Percentiles rank a stretch among this genome's conserved stretches.
phyloP scores from a whole-genome alignment of 768 basidiomycete species.

The Artomyces pyxidatus region DNA sequence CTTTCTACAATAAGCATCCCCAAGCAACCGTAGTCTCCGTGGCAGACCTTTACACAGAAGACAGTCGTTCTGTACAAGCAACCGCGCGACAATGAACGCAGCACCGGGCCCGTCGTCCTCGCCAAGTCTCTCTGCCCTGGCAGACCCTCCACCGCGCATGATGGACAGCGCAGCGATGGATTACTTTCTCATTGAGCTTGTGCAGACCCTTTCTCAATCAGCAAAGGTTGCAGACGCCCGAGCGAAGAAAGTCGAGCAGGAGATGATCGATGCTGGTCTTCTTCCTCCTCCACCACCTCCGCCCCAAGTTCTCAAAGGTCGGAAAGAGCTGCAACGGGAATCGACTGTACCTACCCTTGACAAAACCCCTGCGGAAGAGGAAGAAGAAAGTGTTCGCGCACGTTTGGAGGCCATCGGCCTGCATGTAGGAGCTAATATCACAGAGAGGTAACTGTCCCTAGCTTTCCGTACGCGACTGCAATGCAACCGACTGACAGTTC shows the following conservation, averaged over 20 bases:
- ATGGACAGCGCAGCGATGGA: constrained; percentile 70
- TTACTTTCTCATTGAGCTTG: constrained; percentile 79
- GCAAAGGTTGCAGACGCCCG: constrained; percentile 64
- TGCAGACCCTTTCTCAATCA: constrained; percentile 66
- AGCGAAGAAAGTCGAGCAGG: constrained; percentile 59
- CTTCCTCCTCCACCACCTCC: constrained; percentile 41
- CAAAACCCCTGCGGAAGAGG: constrained; percentile 40
- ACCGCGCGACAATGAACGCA: no score
- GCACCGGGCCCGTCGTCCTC: constrained; percentile 17
- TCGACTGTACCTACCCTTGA: constrained; percentile 25
- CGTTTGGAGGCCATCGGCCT: constrained; percentile 78
- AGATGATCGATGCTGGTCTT: constrained; percentile 75
- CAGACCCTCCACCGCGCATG: constrained; percentile 53
- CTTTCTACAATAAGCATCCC: no score
- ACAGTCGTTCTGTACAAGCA: no score
- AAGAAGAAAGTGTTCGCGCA: constrained; percentile 61
- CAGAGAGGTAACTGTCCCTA: constrained; percentile 57
- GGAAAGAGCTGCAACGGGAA: constrained; percentile 29
- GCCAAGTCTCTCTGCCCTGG: constrained; percentile 39
- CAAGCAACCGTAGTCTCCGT: no score
- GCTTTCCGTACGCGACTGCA: background rate
- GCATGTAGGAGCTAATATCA: constrained; percentile 80
- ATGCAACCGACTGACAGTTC: background rate
- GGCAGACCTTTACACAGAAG: no score
- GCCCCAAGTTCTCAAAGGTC: constrained; percentile 32